Evolutionary conservation across 441 rosid genomes (phyloP), one percentile per base, ranked within the genome.

Genomic region (Gossypium davidsonii): DNA sequence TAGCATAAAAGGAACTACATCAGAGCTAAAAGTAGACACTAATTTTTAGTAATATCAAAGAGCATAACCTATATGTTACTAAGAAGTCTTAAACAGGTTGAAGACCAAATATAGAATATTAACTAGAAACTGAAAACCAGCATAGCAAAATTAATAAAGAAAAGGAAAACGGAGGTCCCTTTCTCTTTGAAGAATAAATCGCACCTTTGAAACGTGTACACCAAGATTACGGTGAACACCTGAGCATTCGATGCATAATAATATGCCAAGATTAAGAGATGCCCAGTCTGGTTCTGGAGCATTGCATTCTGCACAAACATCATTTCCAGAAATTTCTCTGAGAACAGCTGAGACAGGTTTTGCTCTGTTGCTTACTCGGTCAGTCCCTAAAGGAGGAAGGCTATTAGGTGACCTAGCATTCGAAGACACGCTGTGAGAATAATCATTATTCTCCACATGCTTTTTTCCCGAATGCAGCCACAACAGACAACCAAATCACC

Each of bases 171-270:
- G 60, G 53, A 4, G 4, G n/a, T 48, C 8, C 26, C 25, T 65
- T 48, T 8, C 42, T 25, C 58, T 49, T 18, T 67, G 37, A 51
- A 71, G 58, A 76, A 52, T 42, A 77, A 60, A 58, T 14, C 68
- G 77, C 78, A 91, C 98, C 97, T 94, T 94, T 62, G 98, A 94
- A 72, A 92, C 83, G 84, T 90, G 98, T 80, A 94, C 98, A 8
- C 97, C 98, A 44, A 94, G 96, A 84, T 94, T 94, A 60, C 97
- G 89, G 74, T 91, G 98, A 75, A 89, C 91, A 67, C 98, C 97
- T 67, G 98, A 94, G 84, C 97, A 94, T 74, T 92, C 93, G 66
- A 92, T 94, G 83, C 98, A 94, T 78, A 94, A 73, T 73, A 94
- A 82, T 69, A 91, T 79, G 70, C 97, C 97, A 78, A 94, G 97